Evolutionary conservation across 2,329 filamentous ascomycete genomes (phyloP).

Genomic region (Colletotrichum endophyticum): DNA sequence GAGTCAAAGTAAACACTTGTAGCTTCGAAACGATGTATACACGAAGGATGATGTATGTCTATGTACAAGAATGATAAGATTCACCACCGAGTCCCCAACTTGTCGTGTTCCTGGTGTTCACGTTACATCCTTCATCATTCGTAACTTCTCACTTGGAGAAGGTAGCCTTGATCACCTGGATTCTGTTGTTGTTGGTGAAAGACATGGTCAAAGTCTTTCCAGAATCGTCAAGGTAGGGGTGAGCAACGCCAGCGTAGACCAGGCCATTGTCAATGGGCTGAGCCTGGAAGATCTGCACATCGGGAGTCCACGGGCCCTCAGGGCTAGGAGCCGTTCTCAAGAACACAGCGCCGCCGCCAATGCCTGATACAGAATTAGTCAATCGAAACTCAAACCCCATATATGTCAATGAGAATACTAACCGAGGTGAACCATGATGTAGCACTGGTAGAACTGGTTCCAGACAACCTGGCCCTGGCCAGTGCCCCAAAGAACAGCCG

Average conservation of each 20-base stretch:
- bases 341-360: slow-evolving; percentile 5
- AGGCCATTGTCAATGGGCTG: slow-evolving; percentile 35
- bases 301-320: slow-evolving; percentile 41
- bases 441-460: slow-evolving; percentile 35
- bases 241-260: slow-evolving; percentile 41
- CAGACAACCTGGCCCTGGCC: slow-evolving; percentile 44
- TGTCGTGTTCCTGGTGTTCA: not conserved
- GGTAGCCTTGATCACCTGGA: slow-evolving; percentile 37
- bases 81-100: not conserved
- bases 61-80: not conserved
- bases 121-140: not conserved
- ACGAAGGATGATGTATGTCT: not conserved
- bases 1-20: not conserved
- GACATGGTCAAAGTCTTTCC: slow-evolving; percentile 40
- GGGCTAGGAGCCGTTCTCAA: slow-evolving; percentile 31
- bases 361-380: not conserved
- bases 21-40: not conserved
- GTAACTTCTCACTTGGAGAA: slow-evolving; percentile 22
- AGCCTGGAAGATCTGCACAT: slow-evolving; percentile 37
- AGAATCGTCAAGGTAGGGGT: slow-evolving; percentile 40
- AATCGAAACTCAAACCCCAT: too few species aligned
- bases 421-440: slow-evolving; percentile 39
- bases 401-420: not conserved
- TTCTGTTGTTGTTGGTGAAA: slow-evolving; percentile 44
- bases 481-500: slow-evolving; percentile 40